A percentile compares a stretch with the other conserved stretches of the same genome.
Evolutionary conservation across 2,329 filamentous ascomycete species (phyloP).

Genomic region (Apiospora pterosperma): DNA sequence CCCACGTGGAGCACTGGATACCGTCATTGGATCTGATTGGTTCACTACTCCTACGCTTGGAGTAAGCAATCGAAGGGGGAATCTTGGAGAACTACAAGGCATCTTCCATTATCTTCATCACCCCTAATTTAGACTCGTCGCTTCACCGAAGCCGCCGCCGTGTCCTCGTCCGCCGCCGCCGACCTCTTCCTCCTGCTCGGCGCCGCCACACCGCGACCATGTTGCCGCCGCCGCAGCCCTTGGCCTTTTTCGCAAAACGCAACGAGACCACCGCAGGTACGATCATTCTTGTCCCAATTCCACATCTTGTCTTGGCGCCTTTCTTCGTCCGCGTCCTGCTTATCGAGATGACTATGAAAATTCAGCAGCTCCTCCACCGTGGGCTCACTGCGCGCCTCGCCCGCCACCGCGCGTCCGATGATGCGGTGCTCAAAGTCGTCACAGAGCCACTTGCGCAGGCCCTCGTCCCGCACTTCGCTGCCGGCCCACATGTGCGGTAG

Average conservation of each 20-base stretch:
- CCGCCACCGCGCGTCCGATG: constrained; percentile 4
- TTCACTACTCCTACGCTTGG: no score
- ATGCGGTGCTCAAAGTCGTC: not conserved
- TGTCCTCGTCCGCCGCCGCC: not conserved
- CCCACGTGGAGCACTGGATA: no score
- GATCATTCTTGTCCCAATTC: not conserved
- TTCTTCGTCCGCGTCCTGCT: not conserved
- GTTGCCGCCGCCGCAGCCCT: not conserved
- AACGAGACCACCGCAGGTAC: not conserved
- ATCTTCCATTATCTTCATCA: no score
- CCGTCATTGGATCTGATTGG: no score
- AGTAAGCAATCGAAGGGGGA: no score
- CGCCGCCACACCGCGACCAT: not conserved
- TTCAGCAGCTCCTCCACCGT: not conserved
- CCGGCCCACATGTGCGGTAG: constrained; percentile 6
- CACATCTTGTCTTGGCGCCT: not conserved
- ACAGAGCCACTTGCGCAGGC: not conserved
- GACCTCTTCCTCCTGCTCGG: not conserved
- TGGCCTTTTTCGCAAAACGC: not conserved
- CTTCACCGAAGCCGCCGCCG: not conserved
- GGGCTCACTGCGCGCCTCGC: not conserved
- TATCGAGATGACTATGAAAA: not conserved
- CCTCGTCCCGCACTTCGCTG: not conserved
- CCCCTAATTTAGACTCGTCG: not conserved
- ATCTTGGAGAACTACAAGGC: no score